Conservation (phyloP, 2,329 filamentous ascomycete genomes). For the Malbranchea cinnamomea region DNA sequence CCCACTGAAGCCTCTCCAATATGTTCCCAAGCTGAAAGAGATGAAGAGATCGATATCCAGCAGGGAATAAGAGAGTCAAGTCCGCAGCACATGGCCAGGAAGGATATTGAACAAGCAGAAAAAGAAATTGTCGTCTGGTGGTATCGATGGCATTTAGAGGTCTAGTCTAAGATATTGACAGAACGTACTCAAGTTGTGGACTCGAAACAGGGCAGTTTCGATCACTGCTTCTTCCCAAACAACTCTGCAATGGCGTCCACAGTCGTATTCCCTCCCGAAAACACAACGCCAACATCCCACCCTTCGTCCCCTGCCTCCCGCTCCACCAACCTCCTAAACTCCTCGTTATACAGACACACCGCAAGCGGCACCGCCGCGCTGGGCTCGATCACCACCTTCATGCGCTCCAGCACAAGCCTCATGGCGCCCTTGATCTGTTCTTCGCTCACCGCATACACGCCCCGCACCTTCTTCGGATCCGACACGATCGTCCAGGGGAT, state of each 20-base stretch:
- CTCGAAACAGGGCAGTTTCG: no score
- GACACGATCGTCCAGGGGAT: slow-evolving; percentile 67
- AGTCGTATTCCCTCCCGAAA: slow-evolving; percentile 51
- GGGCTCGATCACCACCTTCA: slow-evolving; percentile 86
- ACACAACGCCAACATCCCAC: slow-evolving; percentile 53
- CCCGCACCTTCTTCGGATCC: slow-evolving; percentile 52
- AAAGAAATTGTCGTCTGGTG: no score
- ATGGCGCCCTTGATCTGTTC: slow-evolving; percentile 66
- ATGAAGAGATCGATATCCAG: no score
- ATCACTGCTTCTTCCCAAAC: no score
- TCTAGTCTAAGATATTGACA: no score
- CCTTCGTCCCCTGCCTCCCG: slow-evolving; percentile 53
- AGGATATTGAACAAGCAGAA: no score
- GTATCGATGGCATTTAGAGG: no score
- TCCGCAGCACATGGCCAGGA: no score
- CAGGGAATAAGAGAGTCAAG: no score
- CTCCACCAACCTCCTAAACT: slow-evolving; percentile 54
- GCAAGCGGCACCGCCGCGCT: slow-evolving; percentile 74
- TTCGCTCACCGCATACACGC: slow-evolving; percentile 62
- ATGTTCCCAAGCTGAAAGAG: no score
- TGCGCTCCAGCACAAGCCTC: slow-evolving; percentile 64
- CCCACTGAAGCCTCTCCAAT: no score
- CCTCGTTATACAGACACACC: slow-evolving; percentile 69
- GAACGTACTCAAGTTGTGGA: no score
- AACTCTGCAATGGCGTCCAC: slow-evolving; percentile 45